Base-by-base conservation (phyloP, 495 filamentous ascomycete genomes). In the Penicilliopsis zonata region DNA sequence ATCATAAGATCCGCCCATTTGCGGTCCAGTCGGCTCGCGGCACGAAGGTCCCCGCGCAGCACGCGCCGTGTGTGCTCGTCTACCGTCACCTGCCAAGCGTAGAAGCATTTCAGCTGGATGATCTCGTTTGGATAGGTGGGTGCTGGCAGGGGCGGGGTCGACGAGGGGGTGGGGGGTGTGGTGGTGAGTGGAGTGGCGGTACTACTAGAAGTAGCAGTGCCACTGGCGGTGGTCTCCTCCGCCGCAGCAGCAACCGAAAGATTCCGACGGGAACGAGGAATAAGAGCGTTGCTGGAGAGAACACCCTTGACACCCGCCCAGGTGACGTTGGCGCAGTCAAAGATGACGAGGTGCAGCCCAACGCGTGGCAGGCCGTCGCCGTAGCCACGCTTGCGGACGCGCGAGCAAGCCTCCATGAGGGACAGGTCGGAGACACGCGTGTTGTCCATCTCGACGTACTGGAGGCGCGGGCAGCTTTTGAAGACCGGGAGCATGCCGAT, bases 1-100 rank as follows among this genome's bases (percentile, higher is more conserved):
- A 88, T 79, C 90, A 95, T 96, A 41, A 86, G 88, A 19, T 93
- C 80, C 0, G 78, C 84, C 90, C 90, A 98, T 57, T 86, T 93
- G 30, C 73, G 65, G 58, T 94, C 86, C 13, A 98, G 61, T 9
- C 80, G 61, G 20, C 61, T 57, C 2, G 90, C 90, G 3, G 80
- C 61, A 0, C 57, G 53, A 14, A 82, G 63, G 33, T 94, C 80
- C 1, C 85, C 83, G 12, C 70, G 61, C 18, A 92, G 55, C 1
- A 94, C 82, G 2, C 86, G 73, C 50, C 85, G 82, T 28, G 71
- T 86, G 52, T 95, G 88, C 49, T 94, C 83, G 36, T 94, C 78
- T 13, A 94, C 86, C 2, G 87, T 94, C 51, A 80, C 80, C 57
- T 98, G 90, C 76, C 83, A 96, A 13, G 78, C 83, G 52, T 93